These are phyloP conservation scores for Hortaea werneckii DNA, from an alignment of 2,329 filamentous ascomycete species.

Conservation along the genomic window DNA sequence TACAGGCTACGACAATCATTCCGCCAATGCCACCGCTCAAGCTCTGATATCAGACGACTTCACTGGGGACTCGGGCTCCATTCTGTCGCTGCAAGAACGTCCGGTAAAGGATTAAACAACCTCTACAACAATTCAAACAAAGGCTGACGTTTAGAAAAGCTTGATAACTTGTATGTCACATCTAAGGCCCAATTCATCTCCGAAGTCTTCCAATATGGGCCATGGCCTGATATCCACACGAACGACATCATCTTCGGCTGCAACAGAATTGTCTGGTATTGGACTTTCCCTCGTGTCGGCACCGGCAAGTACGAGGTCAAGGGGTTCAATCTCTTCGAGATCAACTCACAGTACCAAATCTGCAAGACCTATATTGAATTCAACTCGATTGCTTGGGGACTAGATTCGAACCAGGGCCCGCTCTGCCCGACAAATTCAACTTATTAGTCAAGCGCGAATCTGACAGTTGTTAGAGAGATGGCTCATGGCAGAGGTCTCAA, in stretches of 20 bases:
- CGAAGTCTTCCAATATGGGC: conserved; percentile 1
- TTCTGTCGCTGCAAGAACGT: conserved; percentile 1
- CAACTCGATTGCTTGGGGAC: conserved; percentile 9
- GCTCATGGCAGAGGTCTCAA: too few species aligned
- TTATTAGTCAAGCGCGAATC: background rate
- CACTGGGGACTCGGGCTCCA: conserved; percentile 4
- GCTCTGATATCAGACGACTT: conserved; percentile 5
- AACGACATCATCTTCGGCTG: conserved; percentile 3
- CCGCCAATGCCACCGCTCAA: conserved; percentile 2
- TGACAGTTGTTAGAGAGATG: background rate
- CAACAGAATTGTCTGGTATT: conserved; percentile 8
- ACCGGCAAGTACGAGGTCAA: conserved; percentile 4
- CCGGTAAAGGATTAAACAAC: background rate
- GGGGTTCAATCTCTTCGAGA: conserved; percentile 4
- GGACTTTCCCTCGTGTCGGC: conserved; percentile 4
- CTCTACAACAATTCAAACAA: too few species aligned
- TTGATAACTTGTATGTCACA: background rate
- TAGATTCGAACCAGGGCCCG: background rate
- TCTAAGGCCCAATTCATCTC: conserved; percentile 3
- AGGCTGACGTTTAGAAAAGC: background rate
- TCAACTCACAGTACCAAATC: conserved; percentile 4
- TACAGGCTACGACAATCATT: background rate
- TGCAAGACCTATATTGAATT: conserved; percentile 5
- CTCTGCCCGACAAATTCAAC: background rate
- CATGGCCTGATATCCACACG: conserved; percentile 3